Evolutionary conservation across 441 rosid species (phyloP).

Genomic region (Dalechampia spathulata): DNA sequence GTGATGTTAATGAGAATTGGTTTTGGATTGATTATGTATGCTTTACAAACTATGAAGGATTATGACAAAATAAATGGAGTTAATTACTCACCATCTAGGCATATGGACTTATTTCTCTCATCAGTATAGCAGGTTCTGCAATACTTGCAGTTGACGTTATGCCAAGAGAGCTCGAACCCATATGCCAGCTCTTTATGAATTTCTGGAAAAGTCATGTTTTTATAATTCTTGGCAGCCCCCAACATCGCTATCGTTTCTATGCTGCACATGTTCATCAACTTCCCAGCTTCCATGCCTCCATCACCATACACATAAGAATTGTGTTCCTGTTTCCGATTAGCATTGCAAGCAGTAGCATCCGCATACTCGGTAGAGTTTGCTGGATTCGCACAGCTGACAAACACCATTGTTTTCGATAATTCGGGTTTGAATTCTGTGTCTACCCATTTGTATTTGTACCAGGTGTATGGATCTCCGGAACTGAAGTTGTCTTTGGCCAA

Average conservation of each 20-base stretch:
- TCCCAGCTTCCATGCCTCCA: neutral
- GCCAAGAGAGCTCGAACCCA: conserved; percentile 20
- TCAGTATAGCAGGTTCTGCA: conserved; percentile 8
- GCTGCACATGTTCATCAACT: conserved; percentile 10
- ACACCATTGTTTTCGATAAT: neutral
- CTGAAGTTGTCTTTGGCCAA: neutral
- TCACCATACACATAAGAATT: neutral
- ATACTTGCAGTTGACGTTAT: neutral
- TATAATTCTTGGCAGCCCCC: neutral
- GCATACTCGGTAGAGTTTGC: no score
- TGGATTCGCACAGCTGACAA: conserved; percentile 2
- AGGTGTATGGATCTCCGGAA: neutral
- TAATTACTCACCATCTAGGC: neutral
- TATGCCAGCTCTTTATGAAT: neutral
- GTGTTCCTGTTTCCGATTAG: neutral
- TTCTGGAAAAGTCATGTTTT: neutral
- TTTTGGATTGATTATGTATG: no score
- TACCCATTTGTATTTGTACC: neutral
- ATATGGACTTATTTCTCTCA: neutral
- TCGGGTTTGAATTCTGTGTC: accelerated
- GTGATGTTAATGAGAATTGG: no score
- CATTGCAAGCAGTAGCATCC: neutral
- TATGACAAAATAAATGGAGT: no score
- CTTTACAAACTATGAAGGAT: no score
- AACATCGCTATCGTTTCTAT: conserved; percentile 3